These are phyloP conservation scores for Gremmenia infestans DNA, from an alignment of 2,329 filamentous ascomycete species.

Conservation along the genomic window DNA sequence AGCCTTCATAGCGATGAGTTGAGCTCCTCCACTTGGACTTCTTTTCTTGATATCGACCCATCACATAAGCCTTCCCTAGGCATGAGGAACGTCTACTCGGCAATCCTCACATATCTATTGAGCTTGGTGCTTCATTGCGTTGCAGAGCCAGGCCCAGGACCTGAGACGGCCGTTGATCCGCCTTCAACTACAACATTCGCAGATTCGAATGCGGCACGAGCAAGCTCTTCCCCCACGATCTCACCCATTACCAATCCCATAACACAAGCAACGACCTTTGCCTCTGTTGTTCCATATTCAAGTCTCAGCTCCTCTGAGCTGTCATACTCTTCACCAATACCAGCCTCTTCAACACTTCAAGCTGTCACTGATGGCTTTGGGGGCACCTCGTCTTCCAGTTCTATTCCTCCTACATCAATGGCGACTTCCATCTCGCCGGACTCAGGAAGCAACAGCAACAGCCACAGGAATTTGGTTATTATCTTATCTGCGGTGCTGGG, in stretches of 20 bases:
- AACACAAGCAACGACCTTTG: conserved; percentile 7
- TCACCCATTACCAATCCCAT: not conserved
- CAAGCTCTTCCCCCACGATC: not conserved
- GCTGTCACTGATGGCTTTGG: not conserved
- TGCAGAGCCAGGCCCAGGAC: not conserved
- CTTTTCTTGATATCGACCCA: conserved; percentile 6
- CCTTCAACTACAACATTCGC: not conserved
- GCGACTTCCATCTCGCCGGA: not conserved
- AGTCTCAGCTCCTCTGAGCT: not conserved
- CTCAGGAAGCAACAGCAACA: not conserved
- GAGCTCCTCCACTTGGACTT: conserved; percentile 16
- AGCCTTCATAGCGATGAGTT: conserved; percentile 21
- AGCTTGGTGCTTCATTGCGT: conserved; percentile 10
- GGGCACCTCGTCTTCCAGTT: not conserved
- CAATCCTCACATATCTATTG: conserved; percentile 13
- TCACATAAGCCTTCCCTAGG: conserved; percentile 8
- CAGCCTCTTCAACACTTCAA: not conserved
- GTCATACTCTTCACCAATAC: not conserved
- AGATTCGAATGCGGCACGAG: conserved; percentile 2
- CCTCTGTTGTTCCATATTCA: not conserved
- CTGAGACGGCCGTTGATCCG: conserved; percentile 1
- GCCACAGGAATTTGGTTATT: conserved; percentile 20
- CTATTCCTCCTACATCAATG: not conserved
- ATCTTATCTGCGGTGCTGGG: conserved; percentile 26
- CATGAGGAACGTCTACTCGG: conserved; percentile 16